A percentile compares a stretch with the other conserved stretches of the same genome.
Evolutionary conservation across 2,329 filamentous ascomycete species (phyloP).

Genomic region (Colletotrichum nymphaeae): DNA sequence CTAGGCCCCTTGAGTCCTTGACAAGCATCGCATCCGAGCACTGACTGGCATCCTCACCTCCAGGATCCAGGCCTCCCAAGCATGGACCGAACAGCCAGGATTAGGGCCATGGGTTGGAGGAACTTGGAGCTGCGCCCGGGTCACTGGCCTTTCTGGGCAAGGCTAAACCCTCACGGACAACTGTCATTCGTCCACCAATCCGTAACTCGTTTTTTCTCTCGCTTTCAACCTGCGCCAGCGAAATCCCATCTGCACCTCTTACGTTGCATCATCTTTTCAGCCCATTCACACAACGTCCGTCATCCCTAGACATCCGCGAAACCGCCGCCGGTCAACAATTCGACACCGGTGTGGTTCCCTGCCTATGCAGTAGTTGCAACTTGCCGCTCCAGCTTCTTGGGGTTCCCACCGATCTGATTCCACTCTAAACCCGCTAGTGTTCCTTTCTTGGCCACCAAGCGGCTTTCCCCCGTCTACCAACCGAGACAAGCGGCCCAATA

Average conservation of each 20-base stretch:
- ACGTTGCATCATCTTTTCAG: background rate
- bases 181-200: slow-evolving; percentile 5
- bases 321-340: background rate
- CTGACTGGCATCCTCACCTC: too few species aligned
- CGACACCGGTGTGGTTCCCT: slow-evolving; percentile 14
- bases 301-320: background rate
- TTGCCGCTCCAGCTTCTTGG: background rate
- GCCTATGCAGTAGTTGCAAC: too few species aligned
- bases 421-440: slow-evolving; percentile 17
- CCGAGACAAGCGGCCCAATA: slow-evolving; percentile 11
- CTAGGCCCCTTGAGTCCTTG: background rate
- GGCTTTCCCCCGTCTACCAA: slow-evolving; percentile 15
- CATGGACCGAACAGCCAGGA: background rate
- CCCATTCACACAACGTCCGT: background rate
- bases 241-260: background rate
- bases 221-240: background rate
- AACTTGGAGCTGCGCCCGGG: background rate
- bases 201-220: slow-evolving; percentile 9
- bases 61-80: background rate
- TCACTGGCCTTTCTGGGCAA: slow-evolving; percentile 1
- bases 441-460: background rate
- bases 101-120: background rate
- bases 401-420: background rate
- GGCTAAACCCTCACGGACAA: slow-evolving; percentile 1
- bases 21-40: background rate